Evolutionary conservation across 441 rosid genomes (phyloP), one percentile per base, ranked within the genome.

Genomic region (Adansonia gregorii): DNA sequence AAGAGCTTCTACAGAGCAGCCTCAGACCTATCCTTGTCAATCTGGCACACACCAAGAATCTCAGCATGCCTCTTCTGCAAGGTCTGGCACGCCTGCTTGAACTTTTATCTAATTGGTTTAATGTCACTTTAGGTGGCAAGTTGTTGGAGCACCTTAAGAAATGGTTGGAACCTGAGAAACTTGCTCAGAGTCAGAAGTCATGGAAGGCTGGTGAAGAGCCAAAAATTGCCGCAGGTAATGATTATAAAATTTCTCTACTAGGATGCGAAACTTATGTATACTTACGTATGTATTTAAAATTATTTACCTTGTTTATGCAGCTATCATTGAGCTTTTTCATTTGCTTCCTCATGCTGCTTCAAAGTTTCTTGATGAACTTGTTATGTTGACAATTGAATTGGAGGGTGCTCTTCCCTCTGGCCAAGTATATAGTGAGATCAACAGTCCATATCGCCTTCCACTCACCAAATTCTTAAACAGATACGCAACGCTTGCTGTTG

Each of bases 181-280:
- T 97, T 80, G 92, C 94, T 63, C 97, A 91, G 88, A 92, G 89
- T 82, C 88, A 85, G 85, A 97, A 97, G 85, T 89, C 94, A 83
- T 94, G 99, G 98, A 97, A 97, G 85, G 85, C 93, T 79, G 99
- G 99, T 66, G 99, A 97, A 88, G 99, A 97, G 89, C 98, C 98
- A 10, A 97, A 97, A 89, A 94, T 97, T 67, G 99, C 99, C 65
- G 95, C 98, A 49, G 99, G 99, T 94, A 89, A 79, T 76, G 71
- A 56, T 75, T 84, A 59, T 74, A 48, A 10, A 46, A 74, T 79
- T 70, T 75, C 20, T 74, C 41, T 76, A 65, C 49, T 46, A 4
- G 77, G 22, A 74, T 49, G 39, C 31, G 6, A 43, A 72, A 56
- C 76, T 56, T 64, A 24, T 72, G 10, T n/a, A 71, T 72, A 7